These are phyloP conservation scores for Metrosideros polymorpha DNA, from an alignment of 441 rosid genomes.

Conservation along the genomic window DNA sequence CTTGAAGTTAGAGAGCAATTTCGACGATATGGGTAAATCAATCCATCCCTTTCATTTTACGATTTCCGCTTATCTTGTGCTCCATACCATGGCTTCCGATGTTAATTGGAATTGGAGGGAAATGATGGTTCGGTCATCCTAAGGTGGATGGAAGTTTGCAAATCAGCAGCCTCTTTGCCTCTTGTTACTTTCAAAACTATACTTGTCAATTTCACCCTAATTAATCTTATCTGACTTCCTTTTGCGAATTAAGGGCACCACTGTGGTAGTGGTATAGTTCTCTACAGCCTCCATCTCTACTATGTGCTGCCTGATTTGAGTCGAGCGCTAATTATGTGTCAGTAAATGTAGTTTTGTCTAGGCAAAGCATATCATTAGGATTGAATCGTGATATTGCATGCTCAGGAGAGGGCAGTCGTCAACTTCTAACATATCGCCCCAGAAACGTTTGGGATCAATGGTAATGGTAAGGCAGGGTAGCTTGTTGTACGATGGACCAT, in stretches of 20 bases:
- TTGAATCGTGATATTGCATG: not conserved
- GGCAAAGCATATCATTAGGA: not conserved
- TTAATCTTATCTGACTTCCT: not conserved
- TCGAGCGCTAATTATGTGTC: not conserved
- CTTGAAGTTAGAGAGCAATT: conserved; percentile 60
- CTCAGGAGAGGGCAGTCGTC: conserved; percentile 64
- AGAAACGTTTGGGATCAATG: conserved; percentile 37
- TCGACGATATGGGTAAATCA: conserved; percentile 78
- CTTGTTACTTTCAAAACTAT: not conserved
- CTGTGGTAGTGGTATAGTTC: not conserved
- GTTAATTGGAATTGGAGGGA: not conserved
- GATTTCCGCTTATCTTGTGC: not conserved
- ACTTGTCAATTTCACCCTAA: not conserved
- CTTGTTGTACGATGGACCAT: conserved; percentile 66
- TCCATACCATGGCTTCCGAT: not conserved
- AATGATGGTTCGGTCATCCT: not conserved
- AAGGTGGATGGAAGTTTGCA: not conserved
- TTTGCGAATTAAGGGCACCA: not conserved
- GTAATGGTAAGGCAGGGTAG: conserved; percentile 57
- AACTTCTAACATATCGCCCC: conserved; percentile 39
- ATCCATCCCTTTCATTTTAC: not conserved
- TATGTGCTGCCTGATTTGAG: not conserved
- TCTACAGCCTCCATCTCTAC: not conserved
- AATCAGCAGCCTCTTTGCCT: not conserved
- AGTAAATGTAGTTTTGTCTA: not conserved